Percentiles rank a stretch among this genome's conserved stretches.
These are phyloP conservation scores for Penicillium sp. DNA, from an alignment of 2,329 filamentous ascomycete genomes.

Conservation along the genomic window DNA sequence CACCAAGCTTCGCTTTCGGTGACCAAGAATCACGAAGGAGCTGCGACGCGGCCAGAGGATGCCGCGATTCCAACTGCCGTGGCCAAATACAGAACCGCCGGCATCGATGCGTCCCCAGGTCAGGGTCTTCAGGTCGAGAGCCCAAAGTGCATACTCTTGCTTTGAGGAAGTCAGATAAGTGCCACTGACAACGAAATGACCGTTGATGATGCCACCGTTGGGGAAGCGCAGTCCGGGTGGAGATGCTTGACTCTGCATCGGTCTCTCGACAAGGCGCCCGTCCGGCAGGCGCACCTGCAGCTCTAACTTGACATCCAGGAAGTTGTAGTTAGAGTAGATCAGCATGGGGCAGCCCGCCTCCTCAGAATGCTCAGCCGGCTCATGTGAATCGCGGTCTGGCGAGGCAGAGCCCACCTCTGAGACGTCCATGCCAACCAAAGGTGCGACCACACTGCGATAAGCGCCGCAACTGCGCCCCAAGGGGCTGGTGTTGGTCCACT, in stretches of 20 bases:
- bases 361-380: constrained; percentile 29
- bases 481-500: constrained; percentile 87
- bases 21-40: constrained; percentile 91
- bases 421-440: constrained; percentile 55
- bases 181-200: constrained; percentile 94
- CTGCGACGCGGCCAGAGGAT: constrained; percentile 91
- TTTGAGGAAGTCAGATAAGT: constrained; percentile 97
- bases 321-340: constrained; percentile 99
- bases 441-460: constrained; percentile 91
- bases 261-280: constrained; percentile 78
- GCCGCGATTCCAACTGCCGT: constrained; percentile 96
- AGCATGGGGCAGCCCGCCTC: constrained; percentile 67
- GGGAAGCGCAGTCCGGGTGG: constrained; percentile 92
- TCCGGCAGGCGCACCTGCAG: constrained; percentile 84
- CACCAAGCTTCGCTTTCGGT: constrained; percentile 87
- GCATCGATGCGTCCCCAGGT: constrained; percentile 97
- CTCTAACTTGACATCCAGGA: constrained; percentile 93
- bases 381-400: constrained; percentile 39
- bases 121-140: constrained; percentile 79
- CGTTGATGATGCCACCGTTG: constrained; percentile 92
- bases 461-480: constrained; percentile 92
- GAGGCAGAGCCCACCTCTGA: constrained; percentile 46
- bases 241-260: constrained; percentile 78
- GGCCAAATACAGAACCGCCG: constrained; percentile 88
- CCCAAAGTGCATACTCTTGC: constrained; percentile 97